Percentiles rank a stretch among this genome's conserved stretches.
Conservation (phyloP, 331 rosid genomes). For the Dryas integrifolia region DNA sequence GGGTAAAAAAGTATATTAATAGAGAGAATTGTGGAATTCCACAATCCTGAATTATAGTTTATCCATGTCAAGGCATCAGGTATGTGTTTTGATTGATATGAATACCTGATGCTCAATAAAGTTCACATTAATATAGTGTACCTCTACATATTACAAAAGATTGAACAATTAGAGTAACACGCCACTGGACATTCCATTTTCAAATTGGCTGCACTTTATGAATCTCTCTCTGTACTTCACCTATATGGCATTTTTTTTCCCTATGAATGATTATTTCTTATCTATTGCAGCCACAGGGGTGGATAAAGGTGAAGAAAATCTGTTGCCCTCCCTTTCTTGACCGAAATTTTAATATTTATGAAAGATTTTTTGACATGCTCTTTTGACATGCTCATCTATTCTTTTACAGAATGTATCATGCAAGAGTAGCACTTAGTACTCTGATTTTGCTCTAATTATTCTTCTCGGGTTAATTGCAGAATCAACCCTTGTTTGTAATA, state of each 20-base stretch:
- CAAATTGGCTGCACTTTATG: not conserved
- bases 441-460: not conserved
- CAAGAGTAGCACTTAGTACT: not conserved
- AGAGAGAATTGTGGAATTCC: slow-evolving; percentile 13
- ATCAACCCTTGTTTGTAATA: not conserved
- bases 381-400: not conserved
- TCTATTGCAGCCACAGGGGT: not conserved
- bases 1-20: not conserved
- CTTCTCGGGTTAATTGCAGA: slow-evolving; percentile 1
- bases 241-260: not conserved
- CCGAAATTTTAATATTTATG: not conserved
- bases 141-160: not conserved
- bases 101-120: slow-evolving; percentile 3
- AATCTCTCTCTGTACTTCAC: not conserved
- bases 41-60: slow-evolving; percentile 2
- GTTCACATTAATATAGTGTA: not conserved
- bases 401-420: not conserved
- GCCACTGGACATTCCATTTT: not conserved
- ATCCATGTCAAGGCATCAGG: not conserved
- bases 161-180: not conserved
- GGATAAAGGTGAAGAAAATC: not conserved
- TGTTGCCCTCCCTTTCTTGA: not conserved
- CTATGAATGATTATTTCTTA: not conserved
- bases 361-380: not conserved
- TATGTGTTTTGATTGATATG: not conserved